A percentile compares a stretch with the other conserved stretches of the same genome.
Evolutionary conservation across 2,329 filamentous ascomycete species (phyloP).

Genomic region (Neoascochyta sp.): DNA sequence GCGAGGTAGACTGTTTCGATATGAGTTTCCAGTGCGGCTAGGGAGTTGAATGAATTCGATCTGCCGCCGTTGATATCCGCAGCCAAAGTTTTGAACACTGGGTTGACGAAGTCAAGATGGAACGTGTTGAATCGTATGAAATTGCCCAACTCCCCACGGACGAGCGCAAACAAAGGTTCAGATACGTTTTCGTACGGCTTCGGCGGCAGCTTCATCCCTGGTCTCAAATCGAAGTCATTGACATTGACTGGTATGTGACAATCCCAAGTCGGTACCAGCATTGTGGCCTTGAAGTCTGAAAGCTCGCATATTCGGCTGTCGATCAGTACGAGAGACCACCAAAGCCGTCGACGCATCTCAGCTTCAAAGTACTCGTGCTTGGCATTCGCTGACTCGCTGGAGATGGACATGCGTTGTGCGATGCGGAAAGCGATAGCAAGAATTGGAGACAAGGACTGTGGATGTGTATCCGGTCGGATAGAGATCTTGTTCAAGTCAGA

Average conservation of each 20-base stretch:
- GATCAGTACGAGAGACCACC: conserved; percentile 59
- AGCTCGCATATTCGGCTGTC: conserved; percentile 54
- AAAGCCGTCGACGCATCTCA: conserved; percentile 59
- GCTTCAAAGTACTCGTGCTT: conserved; percentile 55
- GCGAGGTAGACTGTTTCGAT: conserved; percentile 40
- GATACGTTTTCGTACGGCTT: conserved; percentile 47
- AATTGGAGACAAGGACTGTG: conserved; percentile 52
- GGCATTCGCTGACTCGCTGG: conserved; percentile 52
- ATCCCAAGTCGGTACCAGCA: conserved; percentile 47
- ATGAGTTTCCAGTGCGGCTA: conserved; percentile 40
- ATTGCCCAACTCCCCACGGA: conserved; percentile 48
- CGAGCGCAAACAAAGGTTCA: conserved; percentile 51
- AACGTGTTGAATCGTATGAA: conserved; percentile 40
- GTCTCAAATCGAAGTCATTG: conserved; percentile 48
- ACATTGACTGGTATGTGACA: conserved; percentile 51
- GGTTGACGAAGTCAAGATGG: conserved; percentile 48
- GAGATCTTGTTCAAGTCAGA: conserved; percentile 45
- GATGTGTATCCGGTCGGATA: conserved; percentile 47
- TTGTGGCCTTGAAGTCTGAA: conserved; percentile 50
- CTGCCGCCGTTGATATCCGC: conserved; percentile 20
- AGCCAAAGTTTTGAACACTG: conserved; percentile 41
- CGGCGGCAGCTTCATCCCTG: conserved; percentile 41
- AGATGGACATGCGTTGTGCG: conserved; percentile 58
- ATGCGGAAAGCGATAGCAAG: conserved; percentile 57
- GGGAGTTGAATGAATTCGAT: too few species aligned